These are phyloP conservation scores for Petunia axillaris DNA, from an alignment of 257 asterid species.

Conservation along the genomic window DNA sequence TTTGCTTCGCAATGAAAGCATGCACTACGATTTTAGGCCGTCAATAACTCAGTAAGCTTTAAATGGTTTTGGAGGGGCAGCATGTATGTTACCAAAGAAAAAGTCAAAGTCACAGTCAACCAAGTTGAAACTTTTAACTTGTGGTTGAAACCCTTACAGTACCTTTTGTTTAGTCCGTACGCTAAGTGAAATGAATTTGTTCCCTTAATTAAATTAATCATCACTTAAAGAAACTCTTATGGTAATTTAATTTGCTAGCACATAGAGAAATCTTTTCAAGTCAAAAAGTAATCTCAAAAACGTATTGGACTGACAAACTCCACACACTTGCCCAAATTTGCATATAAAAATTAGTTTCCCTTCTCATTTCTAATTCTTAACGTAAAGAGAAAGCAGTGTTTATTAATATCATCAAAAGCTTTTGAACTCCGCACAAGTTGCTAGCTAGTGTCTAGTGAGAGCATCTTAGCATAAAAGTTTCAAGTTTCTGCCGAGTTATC, in stretches of 20 bases:
- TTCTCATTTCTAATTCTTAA: not conserved
- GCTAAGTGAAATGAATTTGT: not conserved
- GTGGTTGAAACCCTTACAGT: not conserved
- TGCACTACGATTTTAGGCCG: too few relatives aligned
- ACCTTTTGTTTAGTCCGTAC: conserved; percentile 14
- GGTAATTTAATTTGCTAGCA: conserved; percentile 20
- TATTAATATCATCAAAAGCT: not conserved
- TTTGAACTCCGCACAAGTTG: conserved; percentile 1
- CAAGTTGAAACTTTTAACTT: not conserved
- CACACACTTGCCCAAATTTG: not conserved
- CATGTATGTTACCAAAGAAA: not conserved
- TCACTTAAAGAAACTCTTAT: not conserved
- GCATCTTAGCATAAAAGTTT: not conserved
- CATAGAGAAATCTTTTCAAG: not conserved
- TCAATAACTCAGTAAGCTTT: too few relatives aligned
- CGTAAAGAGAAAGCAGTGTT: conserved; percentile 21
- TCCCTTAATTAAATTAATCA: not conserved
- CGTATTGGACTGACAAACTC: conserved; percentile 9
- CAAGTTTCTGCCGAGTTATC: not conserved
- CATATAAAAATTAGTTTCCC: not conserved
- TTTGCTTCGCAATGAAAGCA: too few relatives aligned
- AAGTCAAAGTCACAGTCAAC: not conserved
- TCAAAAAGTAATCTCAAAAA: not conserved
- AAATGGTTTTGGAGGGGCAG: too few relatives aligned
- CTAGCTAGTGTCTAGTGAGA: not conserved